Evolutionary conservation across 2,329 filamentous ascomycete species (phyloP), one percentile per base, ranked within the genome.

Genomic region (Ceratocystis colombiana): DNA sequence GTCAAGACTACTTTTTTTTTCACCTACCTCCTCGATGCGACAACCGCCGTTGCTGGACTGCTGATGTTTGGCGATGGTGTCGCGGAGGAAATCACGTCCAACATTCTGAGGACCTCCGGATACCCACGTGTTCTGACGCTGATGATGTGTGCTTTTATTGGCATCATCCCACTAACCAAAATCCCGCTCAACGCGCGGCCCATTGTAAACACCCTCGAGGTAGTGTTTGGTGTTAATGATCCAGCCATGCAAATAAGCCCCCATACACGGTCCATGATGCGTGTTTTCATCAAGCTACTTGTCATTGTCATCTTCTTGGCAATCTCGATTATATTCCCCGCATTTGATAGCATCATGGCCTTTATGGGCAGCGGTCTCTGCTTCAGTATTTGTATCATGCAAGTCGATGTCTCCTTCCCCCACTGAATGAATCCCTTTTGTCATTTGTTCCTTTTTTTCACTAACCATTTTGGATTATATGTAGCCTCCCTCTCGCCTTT

Each of bases 11-110:
- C 92, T 1, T 96, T 96, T 75, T 80, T 84, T 25, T 95, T 96
- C 74, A 95, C 90, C 84, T 93, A 90, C 74, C 73, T 89, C 22
- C 82, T 97, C 12, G 93, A 97, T 74, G 81, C 87, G 30, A 82
- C 85, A 59, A 91, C 96, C 73, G 92, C 90, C 30, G 82, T 94
- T 57, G 84, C 89, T 10, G 93, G 94, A 48, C 83, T 94, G 67
- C 81, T 96, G 70, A 97, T 99, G 93, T 99, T 96, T 74, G 93
- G 93, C 68, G 89, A 96, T 70, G 82, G 79, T n/a, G 89, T 96
- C 65, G 83, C 82, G 66, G 92, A 96, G 69, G 90, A 95, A 74
- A 87, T 97, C 73, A 96, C 94, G 0, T 88, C 88, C 72, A 97
- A 96, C 76, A 87, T 99, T 68, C 83, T 97, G 70, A 79, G 82